Evolutionary conservation across 345 rosid genomes (phyloP), one percentile per base, ranked within the genome.

Genomic region (Hibiscus syriacus): DNA sequence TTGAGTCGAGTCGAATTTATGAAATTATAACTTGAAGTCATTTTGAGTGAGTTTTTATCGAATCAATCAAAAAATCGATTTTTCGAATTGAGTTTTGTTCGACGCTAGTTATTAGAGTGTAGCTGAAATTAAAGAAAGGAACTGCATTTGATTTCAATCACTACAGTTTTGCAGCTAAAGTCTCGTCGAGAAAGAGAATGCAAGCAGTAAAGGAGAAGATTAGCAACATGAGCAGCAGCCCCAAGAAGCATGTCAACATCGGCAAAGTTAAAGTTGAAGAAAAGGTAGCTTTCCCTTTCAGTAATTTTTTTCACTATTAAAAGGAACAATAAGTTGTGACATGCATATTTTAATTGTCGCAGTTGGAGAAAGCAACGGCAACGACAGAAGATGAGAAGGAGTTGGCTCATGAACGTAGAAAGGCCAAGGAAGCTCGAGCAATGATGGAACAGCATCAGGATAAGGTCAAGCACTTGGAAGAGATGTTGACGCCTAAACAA

Each of bases 381-480:
- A 80, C 78, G 74, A 85, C 90, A 0, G 41, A 34, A 13, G 81
- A 88, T 67, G 89, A 86, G 73, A 86, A 79, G 73, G 71, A 75
- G 79, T 68, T 85, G 46, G 93, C 93, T 13, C 54, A 76, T 52
- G 89, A 88, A 77, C 75, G 74, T 12, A 71, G 87, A 65, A 81
- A 85, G 75, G 83, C 82, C 9, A 85, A 77, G 76, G 97, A 80
- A 73, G 92, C 92, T 0, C 72, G 79, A 57, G 90, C 92, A 14
- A 88, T 85, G 70, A 86, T 83, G 83, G 80, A 87, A 39, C 70
- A 88, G 74, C 93, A 90, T 77, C 72, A 85, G 48, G 87, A 84
- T 68, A 90, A 85, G 70, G 92, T 86, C 2, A 76, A 68, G 32
- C 96, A 87, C 39, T 87, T 81, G 0, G 86, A 77, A 6, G 70